phyloP scores from a whole-genome alignment of 2,329 filamentous ascomycete species.

The Cryphonectria parasitica region DNA sequence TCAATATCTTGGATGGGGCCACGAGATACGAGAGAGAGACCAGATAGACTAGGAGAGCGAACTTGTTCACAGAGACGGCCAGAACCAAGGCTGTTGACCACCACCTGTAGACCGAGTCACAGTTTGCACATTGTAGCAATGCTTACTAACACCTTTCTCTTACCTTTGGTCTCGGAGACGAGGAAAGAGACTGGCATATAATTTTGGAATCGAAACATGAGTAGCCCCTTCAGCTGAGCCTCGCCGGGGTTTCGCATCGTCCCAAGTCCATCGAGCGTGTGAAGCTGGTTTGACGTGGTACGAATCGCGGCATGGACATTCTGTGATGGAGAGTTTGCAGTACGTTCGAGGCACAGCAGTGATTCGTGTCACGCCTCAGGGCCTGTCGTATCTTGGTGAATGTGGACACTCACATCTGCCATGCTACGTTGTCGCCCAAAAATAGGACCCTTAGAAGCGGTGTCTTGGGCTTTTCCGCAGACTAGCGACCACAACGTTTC shows the following conservation, averaged over 20 bases:
- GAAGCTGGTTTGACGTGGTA: not conserved
- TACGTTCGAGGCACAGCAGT: not conserved
- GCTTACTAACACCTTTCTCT: not conserved
- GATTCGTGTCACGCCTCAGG: constrained; percentile 6
- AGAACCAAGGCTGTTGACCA: not conserved
- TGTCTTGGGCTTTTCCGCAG: not conserved
- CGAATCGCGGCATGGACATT: not conserved
- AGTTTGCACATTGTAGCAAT: not conserved
- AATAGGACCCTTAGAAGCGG: not conserved
- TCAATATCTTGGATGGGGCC: not conserved
- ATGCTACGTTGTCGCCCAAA: not conserved
- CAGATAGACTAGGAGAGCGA: not conserved
- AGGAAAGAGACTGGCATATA: not conserved
- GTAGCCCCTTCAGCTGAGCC: not conserved
- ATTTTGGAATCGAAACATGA: not conserved
- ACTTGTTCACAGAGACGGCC: not conserved
- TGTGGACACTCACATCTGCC: constrained; percentile 1
- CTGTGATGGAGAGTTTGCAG: too few relatives aligned
- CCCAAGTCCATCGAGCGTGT: not conserved
- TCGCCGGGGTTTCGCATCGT: not conserved
- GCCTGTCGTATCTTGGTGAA: constrained; percentile 1
- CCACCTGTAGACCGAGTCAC: not conserved
- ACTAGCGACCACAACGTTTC: not conserved
- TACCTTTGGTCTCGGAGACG: not conserved
- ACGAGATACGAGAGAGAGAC: not conserved